Evolutionary conservation across 495 filamentous ascomycete species (phyloP).

Genomic region (Tuber magnatum): DNA sequence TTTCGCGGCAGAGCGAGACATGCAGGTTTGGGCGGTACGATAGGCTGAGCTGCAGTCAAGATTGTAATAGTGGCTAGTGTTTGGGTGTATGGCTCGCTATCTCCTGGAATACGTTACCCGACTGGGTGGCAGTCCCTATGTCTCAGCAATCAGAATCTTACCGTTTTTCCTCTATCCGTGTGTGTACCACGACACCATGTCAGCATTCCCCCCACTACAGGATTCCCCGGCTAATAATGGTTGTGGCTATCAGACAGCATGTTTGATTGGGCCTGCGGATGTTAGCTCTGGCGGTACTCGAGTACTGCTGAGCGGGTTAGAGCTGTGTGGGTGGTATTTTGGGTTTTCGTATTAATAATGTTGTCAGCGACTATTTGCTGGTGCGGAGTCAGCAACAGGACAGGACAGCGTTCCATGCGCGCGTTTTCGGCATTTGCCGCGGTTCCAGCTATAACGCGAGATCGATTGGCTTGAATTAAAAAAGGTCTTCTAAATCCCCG

Average conservation of each 20-base stretch:
- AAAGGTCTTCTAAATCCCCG: not conserved
- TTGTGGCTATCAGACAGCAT: not conserved
- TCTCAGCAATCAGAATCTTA: not conserved
- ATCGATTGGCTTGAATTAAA: not conserved
- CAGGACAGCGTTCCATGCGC: not conserved
- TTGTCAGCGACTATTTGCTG: not conserved
- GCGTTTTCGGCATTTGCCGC: slow-evolving; percentile 1
- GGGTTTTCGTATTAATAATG: not conserved
- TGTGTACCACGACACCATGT: not conserved
- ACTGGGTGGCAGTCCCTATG: not conserved
- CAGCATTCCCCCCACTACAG: not conserved
- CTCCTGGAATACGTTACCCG: not conserved
- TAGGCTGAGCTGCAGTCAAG: not conserved
- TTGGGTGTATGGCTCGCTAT: not conserved
- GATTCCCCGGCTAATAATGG: not conserved
- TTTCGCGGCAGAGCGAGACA: not conserved
- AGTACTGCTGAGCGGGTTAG: not conserved
- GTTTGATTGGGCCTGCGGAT: not conserved
- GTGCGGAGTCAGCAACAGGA: not conserved
- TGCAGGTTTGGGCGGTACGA: not conserved
- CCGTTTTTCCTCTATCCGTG: not conserved
- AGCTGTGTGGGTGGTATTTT: not conserved
- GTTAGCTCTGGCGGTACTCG: not conserved
- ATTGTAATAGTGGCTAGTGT: not conserved
- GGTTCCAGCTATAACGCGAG: not conserved